Evolutionary conservation across 192 early-diverging fungal species (phyloP).

Genomic region (Coemansia asiatica): DNA sequence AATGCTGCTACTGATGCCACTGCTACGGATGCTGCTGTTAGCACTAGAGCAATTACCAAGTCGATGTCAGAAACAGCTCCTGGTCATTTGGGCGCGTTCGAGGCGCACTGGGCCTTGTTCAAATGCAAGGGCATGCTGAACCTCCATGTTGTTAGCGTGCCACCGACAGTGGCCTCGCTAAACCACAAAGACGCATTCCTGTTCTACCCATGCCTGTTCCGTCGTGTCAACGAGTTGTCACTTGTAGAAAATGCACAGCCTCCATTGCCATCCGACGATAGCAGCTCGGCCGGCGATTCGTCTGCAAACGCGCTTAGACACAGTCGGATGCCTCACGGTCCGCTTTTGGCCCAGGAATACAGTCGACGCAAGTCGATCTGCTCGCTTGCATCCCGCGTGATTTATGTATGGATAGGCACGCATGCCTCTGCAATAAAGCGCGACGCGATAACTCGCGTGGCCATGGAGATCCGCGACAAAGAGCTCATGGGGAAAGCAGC

Average conservation of each 20-base stretch:
- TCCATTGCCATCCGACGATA: not conserved
- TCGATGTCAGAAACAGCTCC: not conserved
- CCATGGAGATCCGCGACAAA: conserved; percentile 48
- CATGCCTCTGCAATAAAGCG: conserved; percentile 49
- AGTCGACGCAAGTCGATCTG: conserved; percentile 37
- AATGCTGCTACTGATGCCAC: not conserved
- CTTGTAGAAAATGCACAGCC: not conserved
- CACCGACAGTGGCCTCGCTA: conserved; percentile 28
- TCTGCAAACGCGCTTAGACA: not conserved
- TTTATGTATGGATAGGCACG: conserved; percentile 50
- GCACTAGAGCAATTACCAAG: not conserved
- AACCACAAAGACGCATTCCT: conserved; percentile 53
- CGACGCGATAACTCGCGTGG: conserved; percentile 42
- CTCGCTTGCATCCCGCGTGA: conserved; percentile 33
- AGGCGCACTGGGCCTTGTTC: conserved; percentile 45
- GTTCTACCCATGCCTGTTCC: conserved; percentile 44
- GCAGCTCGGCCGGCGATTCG: not conserved
- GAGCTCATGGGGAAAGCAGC: conserved; percentile 38
- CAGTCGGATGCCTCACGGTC: conserved; percentile 10
- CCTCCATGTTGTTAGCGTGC: conserved; percentile 47
- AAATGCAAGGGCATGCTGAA: conserved; percentile 50
- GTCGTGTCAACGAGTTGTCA: conserved; percentile 1
- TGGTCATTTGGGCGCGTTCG: conserved; percentile 6
- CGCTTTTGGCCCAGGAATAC: conserved; percentile 36
- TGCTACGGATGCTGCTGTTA: not conserved